These are phyloP conservation scores for Schoenoplectus tabernaemontani DNA, from an alignment of 202 grass and related monocot species.

Conservation along the genomic window DNA sequence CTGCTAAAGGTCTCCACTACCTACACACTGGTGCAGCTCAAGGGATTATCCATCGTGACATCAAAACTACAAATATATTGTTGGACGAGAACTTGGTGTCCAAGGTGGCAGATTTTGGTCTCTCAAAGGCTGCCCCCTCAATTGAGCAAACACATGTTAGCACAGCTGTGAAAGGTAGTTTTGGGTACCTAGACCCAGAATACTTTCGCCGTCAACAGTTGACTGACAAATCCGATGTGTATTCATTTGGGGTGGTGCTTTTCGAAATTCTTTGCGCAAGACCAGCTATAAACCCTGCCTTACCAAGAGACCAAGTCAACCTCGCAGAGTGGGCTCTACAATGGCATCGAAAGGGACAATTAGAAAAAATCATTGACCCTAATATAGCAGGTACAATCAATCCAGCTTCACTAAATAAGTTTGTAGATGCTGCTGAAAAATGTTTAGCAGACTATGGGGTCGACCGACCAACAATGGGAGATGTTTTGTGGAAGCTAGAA, in stretches of 20 bases:
- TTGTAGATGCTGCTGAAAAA: slow-evolving; percentile 74
- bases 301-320: slow-evolving; percentile 85
- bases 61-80: slow-evolving; percentile 91
- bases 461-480: slow-evolving; percentile 75
- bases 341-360: slow-evolving; percentile 54
- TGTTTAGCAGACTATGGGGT: slow-evolving; percentile 85
- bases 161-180: slow-evolving; percentile 91
- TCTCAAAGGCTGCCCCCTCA: slow-evolving; percentile 69
- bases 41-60: slow-evolving; percentile 87
- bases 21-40: slow-evolving; percentile 81
- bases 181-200: slow-evolving; percentile 87
- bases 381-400: slow-evolving; percentile 53
- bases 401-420: slow-evolving; percentile 55
- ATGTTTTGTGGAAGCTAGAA: slow-evolving; percentile 86
- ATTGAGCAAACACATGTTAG: slow-evolving; percentile 84
- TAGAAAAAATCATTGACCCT: slow-evolving; percentile 67
- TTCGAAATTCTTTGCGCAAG: slow-evolving; percentile 73
- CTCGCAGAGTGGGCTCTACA: slow-evolving; percentile 67
- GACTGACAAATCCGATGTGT: slow-evolving; percentile 84
- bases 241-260: slow-evolving; percentile 83
- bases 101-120: slow-evolving; percentile 77
- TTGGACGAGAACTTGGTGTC: slow-evolving; percentile 69
- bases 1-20: slow-evolving; percentile 78
- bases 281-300: slow-evolving; percentile 72
- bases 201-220: slow-evolving; percentile 83